These are phyloP conservation scores for Syzygium grande DNA, from an alignment of 345 rosid genomes.

Conservation along the genomic window DNA sequence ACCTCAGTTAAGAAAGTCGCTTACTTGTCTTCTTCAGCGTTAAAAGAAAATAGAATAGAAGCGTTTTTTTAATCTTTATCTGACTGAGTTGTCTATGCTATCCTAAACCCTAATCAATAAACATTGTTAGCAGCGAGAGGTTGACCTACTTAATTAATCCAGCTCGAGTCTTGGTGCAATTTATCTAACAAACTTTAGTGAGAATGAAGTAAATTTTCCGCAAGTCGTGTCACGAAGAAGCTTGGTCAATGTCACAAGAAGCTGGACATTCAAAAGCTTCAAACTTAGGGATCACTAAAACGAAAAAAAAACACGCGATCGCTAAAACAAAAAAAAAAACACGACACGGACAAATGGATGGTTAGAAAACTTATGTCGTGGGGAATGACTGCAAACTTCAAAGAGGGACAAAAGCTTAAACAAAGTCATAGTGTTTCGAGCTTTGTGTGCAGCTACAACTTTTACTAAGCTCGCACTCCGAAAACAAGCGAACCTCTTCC, in stretches of 20 bases:
- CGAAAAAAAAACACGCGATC: neutral
- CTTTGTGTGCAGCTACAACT: neutral
- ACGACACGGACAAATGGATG: neutral
- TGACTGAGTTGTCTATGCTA: neutral
- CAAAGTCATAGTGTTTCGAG: conserved; percentile 1
- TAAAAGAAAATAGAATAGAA: neutral
- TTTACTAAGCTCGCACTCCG: neutral
- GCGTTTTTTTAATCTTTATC: neutral
- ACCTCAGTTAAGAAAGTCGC: neutral
- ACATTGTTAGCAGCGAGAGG: neutral
- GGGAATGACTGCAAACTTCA: neutral
- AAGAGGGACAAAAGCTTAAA: conserved; percentile 1
- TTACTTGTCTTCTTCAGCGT: neutral
- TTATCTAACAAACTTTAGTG: neutral
- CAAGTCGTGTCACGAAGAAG: neutral
- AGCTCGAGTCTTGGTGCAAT: neutral
- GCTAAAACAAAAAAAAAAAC: neutral
- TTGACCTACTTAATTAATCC: neutral
- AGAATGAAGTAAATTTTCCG: neutral
- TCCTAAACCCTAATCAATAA: neutral
- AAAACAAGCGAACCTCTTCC: neutral
- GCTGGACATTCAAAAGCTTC: neutral
- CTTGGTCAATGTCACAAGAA: neutral
- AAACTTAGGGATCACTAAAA: neutral
- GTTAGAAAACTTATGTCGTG: neutral